Base-by-base conservation (phyloP, 2,329 filamentous ascomycete species). In the Sclerotinia minor region DNA sequence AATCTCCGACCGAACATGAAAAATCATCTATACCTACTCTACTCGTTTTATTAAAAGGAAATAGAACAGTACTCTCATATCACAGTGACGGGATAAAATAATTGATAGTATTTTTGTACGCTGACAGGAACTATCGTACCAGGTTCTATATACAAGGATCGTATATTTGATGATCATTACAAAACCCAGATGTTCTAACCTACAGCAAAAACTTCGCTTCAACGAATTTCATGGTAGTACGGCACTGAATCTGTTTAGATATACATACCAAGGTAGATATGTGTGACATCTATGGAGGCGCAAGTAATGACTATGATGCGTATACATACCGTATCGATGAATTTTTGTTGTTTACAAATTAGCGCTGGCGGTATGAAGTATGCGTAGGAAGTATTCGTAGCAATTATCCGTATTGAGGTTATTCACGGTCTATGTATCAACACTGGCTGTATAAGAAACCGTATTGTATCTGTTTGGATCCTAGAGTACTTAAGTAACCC, bases 401-500 rank as follows among this genome's bases (percentile, higher is more conserved):
- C 9, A 7, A n/a, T 7, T 54, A 6, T n/a, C 5, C 54, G 15
- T 38, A 7, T 24, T 1, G 32, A 38, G 8, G 32, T 21, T 44
- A 2, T 11, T 17, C 15, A 0, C 17, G 24, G 9, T n/a, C 21
- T 5, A 15, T 1, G 11, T 13, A 8, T 2, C 1, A 35, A 19
- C 21, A n/a, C 32, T 2, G 21, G 5, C 0, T 13, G 2, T 15
- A 55, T 15, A 15, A 9, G 0, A 32, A 32, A 35, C 29, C 29
- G 44, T 49, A 35, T 38, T 4, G 15, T 15, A 24, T 9, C n/a
- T 49, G 0, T 6, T 49, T 49, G 2, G 3, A 38, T 13, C 15
- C 4, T 61, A 2, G 8, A 21, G 2, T 26, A 41, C 2, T 21
- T 50, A 26, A 3, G n/a, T 1, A 5, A 5, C 7, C 53, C 11